Percentiles rank a stretch among this genome's conserved stretches.
phyloP scores from a whole-genome alignment of 345 rosid species.

The Excoecaria cochinchinensis region DNA sequence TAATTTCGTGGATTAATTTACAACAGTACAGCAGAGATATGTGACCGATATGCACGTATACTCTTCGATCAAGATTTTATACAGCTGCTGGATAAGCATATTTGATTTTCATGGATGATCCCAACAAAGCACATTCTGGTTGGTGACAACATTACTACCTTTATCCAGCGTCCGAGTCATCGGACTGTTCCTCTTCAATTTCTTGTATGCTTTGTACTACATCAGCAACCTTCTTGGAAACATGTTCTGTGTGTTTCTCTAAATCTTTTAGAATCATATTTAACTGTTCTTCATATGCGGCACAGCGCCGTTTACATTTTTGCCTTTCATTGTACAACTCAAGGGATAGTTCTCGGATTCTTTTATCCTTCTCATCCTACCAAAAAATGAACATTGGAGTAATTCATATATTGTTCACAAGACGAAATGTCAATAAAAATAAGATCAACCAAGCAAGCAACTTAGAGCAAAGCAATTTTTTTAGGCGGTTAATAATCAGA shows the following conservation, averaged over 20 bases:
- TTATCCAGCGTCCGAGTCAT: conserved; percentile 15
- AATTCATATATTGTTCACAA: background rate
- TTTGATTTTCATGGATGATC: too few relatives aligned
- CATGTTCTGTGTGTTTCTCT: conserved; percentile 43
- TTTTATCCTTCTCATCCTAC: conserved; percentile 48
- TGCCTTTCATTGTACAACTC: conserved; percentile 51
- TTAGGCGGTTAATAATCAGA: too few relatives aligned
- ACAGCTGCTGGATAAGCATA: too few relatives aligned
- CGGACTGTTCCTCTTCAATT: conserved; percentile 34
- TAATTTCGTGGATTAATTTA: too few relatives aligned
- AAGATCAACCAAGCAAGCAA: background rate
- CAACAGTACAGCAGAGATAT: too few relatives aligned
- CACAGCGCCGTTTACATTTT: conserved; percentile 39
- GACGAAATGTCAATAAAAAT: background rate
- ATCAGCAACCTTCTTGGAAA: conserved; percentile 40
- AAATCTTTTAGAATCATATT: conserved; percentile 29
- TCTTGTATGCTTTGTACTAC: conserved; percentile 39
- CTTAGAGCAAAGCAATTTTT: background rate
- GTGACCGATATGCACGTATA: too few relatives aligned
- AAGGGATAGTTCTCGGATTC: conserved; percentile 41
- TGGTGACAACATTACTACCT: too few relatives aligned
- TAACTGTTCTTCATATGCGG: conserved; percentile 41
- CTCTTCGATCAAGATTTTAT: too few relatives aligned
- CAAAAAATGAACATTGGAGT: background rate
- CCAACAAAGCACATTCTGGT: too few relatives aligned